Base-by-base conservation (phyloP, 257 asterid genomes). In the Solanum phureja region DNA sequence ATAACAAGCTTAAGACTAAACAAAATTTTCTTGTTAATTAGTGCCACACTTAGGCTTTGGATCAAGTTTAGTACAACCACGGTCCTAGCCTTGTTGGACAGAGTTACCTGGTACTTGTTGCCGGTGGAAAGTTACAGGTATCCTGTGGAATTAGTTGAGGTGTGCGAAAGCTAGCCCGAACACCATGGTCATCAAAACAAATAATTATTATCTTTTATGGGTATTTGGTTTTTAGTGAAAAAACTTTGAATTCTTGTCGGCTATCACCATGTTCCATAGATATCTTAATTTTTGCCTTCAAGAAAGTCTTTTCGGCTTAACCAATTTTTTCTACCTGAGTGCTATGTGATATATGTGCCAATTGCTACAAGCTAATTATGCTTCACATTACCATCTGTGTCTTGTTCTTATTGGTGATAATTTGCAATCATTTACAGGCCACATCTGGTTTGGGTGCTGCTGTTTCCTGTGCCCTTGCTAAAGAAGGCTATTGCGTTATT, bases 401-500 rank as follows among this genome's bases (percentile, higher is more conserved):
- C 33, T 35, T 21, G 34, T 64, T 82, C 38, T 83, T 60, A 44
- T 75, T 27, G 42, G 35, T 24, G 60, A 74, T 46, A 83, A 87
- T 83, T 84, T 72, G 27, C 62, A 62, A 76, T 85, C 62, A 42
- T 86, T 90, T 89, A 87, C 93, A 95, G 98, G 98, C 98, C 62
- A 93, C 99, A 12, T 95, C 98, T 87, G 98, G 99, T 83, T 92
- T 96, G 91, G 99, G 98, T 83, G 98, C 95, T 85, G 96, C 95
- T 84, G 95, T 95, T 84, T 96, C 98, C 12, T 86, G 84, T 90
- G 98, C 95, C 69, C 94, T 96, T 87, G 92, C 98, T 12, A 90
- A 90, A 88, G 93, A 96, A 91, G 99, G 97, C 7, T 96, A 90
- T 92, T 92, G 87, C 49, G 87, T 95, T 88, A 94, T 96, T 93